Evolutionary conservation across 2,329 filamentous ascomycete species (phyloP).

Genomic region (Verticillium longisporum): DNA sequence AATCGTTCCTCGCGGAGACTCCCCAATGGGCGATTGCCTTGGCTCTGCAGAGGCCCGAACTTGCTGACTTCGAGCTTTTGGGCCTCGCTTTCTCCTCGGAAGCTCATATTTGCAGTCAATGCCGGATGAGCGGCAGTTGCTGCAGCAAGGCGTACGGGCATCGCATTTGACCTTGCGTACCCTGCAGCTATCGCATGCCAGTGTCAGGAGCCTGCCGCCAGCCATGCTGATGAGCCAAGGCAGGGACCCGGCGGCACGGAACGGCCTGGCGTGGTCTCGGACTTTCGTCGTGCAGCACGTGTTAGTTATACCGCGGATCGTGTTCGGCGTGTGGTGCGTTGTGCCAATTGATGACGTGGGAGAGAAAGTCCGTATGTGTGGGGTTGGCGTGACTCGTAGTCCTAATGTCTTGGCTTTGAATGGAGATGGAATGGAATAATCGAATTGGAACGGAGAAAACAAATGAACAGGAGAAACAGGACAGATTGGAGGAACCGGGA

Average conservation of each 20-base stretch:
- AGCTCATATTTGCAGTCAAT: background rate
- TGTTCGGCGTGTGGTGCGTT: background rate
- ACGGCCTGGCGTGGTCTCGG: background rate
- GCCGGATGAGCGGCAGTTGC: background rate
- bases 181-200: constrained; percentile 7
- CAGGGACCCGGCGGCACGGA: background rate
- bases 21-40: background rate
- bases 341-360: background rate
- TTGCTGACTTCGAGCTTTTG: background rate
- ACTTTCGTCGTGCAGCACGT: background rate
- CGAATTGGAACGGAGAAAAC: too few species aligned
- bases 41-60: background rate
- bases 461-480: too few species aligned
- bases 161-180: constrained; percentile 8
- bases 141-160: background rate
- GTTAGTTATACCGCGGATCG: background rate
- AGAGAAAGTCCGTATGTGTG: background rate
- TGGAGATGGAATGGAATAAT: background rate
- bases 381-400: background rate
- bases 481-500: too few species aligned
- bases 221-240: background rate
- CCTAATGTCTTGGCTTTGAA: background rate
- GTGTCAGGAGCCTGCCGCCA: background rate
- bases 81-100: constrained; percentile 1
- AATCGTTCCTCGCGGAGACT: background rate